Percentiles rank a stretch among this genome's conserved stretches.
These are phyloP conservation scores for Stachybotrys chartarum DNA, from an alignment of 2,329 filamentous ascomycete genomes.

Conservation along the genomic window DNA sequence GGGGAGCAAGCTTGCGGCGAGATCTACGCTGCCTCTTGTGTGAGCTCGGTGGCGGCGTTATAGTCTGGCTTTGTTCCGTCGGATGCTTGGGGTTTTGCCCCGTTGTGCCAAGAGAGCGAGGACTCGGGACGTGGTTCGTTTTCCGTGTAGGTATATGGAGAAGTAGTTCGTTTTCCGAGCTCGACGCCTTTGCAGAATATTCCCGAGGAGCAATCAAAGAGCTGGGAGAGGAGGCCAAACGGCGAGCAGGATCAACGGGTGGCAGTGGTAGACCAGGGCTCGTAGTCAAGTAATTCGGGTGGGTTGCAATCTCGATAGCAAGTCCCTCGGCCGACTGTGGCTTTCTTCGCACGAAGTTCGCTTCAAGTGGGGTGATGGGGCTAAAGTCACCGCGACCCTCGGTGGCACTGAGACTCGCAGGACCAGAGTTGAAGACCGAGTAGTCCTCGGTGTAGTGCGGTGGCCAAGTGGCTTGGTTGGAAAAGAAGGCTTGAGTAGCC, in stretches of 20 bases:
- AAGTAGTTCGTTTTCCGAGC: neutral
- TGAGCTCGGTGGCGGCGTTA: conserved; percentile 53
- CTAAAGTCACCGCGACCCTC: conserved; percentile 39
- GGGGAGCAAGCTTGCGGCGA: conserved; percentile 47
- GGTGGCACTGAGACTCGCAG: conserved; percentile 46
- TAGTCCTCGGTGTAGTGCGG: conserved; percentile 59
- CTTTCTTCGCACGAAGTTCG: conserved; percentile 34
- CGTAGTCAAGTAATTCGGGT: conserved; percentile 55
- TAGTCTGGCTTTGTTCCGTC: conserved; percentile 36
- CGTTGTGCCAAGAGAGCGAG: conserved; percentile 19
- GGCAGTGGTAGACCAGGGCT: conserved; percentile 46
- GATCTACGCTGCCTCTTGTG: conserved; percentile 49
- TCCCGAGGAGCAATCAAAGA: conserved; percentile 26
- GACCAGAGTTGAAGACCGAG: conserved; percentile 58
- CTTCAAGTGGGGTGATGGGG: conserved; percentile 24
- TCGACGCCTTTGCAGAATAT: conserved; percentile 12
- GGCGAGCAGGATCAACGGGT: conserved; percentile 51
- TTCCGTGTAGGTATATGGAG: conserved; percentile 28
- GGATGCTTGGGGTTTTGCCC: conserved; percentile 25
- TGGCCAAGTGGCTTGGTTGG: conserved; percentile 48
- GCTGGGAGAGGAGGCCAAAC: conserved; percentile 51
- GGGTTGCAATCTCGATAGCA: conserved; percentile 46
- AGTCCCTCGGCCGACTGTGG: conserved; percentile 43
- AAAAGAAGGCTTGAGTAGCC: conserved; percentile 36
- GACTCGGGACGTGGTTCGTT: conserved; percentile 27